Evolutionary conservation across 2,329 filamentous ascomycete species (phyloP).

Genomic region (Thielaviopsis punctulata): DNA sequence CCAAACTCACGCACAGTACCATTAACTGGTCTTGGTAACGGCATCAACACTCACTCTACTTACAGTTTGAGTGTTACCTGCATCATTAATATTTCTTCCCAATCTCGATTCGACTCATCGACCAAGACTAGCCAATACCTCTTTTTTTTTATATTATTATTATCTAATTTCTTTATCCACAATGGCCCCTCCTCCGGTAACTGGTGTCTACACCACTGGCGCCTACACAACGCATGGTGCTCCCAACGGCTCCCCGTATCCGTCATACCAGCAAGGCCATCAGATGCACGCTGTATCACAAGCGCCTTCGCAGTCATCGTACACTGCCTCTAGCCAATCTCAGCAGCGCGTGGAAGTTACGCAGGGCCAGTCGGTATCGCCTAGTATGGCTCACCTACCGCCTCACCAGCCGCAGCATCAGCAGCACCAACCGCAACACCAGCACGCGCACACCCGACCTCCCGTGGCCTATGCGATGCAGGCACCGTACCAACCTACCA

Average conservation of each 20-base stretch:
- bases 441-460: slow-evolving; percentile 2
- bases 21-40: not conserved
- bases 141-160: too few species aligned
- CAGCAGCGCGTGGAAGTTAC: slow-evolving; percentile 9
- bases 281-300: slow-evolving; percentile 5
- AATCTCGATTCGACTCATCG: not conserved
- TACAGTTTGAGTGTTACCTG: not conserved
- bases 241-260: not conserved
- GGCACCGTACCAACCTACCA: slow-evolving; percentile 7
- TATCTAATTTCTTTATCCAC: not conserved
- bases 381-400: slow-evolving; percentile 8
- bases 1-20: not conserved
- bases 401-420: slow-evolving; percentile 5
- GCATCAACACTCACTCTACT: not conserved
- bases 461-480: slow-evolving; percentile 7
- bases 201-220: not conserved
- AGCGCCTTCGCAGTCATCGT: slow-evolving; percentile 2
- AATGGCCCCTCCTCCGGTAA: not conserved
- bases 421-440: slow-evolving; percentile 1
- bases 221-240: slow-evolving; percentile 4
- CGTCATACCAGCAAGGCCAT: slow-evolving; percentile 1
- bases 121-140: too few species aligned
- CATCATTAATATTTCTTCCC: not conserved
- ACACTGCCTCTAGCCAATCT: not conserved
- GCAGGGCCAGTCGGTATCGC: slow-evolving; percentile 6